phyloP scores from a whole-genome alignment of 139 green algal genomes.

The Ettlia oleoabundans region DNA sequence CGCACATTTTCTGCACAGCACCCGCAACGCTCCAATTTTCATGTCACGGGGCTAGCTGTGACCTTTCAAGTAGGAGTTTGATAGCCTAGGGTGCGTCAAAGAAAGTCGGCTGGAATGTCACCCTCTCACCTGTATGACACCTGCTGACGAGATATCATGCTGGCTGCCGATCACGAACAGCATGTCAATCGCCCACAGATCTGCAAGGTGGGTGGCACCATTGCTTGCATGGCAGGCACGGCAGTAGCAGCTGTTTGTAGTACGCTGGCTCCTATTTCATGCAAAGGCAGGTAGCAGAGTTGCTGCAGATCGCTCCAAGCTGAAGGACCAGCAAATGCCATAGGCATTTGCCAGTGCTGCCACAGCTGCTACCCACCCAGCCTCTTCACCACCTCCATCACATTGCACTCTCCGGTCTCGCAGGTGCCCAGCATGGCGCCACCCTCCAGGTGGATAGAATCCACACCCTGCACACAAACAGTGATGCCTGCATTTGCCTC shows the following conservation, averaged over 20 bases:
- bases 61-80: no score
- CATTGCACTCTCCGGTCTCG: slow-evolving; percentile 83
- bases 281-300: no score
- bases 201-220: slow-evolving; percentile 52
- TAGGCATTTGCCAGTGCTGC: background rate
- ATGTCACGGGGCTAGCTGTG: no score
- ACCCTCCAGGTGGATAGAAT: slow-evolving; percentile 94
- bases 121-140: slow-evolving; percentile 66
- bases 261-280: no score
- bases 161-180: slow-evolving; percentile 94
- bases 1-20: slow-evolving; percentile 69
- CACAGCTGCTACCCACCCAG: slow-evolving; percentile 47
- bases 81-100: no score
- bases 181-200: slow-evolving; percentile 96
- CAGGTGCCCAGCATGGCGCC: slow-evolving; percentile 97
- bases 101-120: no score
- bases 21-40: no score
- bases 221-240: background rate
- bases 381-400: slow-evolving; percentile 93
- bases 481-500: no score
- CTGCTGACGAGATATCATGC: slow-evolving; percentile 81
- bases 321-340: no score
- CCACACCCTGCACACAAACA: slow-evolving; percentile 66
- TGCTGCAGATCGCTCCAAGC: no score
- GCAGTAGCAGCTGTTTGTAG: background rate